Percentiles rank a stretch among this genome's conserved stretches.
Conservation (phyloP, 306 rosid genomes). For the Senna tora region DNA sequence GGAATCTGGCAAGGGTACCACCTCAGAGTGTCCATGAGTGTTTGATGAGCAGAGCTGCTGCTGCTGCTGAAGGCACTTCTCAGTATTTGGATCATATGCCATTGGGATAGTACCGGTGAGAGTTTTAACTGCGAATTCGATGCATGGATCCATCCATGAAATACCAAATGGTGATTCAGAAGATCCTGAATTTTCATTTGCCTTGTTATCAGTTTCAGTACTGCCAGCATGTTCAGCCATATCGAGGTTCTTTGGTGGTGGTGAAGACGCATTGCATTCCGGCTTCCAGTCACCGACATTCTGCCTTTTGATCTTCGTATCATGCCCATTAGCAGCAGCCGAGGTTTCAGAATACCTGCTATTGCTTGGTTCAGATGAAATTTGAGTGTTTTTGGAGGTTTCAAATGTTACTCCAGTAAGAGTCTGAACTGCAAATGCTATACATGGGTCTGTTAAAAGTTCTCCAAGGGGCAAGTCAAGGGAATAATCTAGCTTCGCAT, state of each 20-base stretch:
- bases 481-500: slow-evolving; percentile 42
- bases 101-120: slow-evolving; percentile 67
- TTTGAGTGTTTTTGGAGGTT: slow-evolving; percentile 39
- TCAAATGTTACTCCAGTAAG: slow-evolving; percentile 65
- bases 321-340: slow-evolving; percentile 34
- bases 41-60: slow-evolving; percentile 52
- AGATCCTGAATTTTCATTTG: slow-evolving; percentile 44
- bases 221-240: slow-evolving; percentile 27
- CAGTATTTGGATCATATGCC: slow-evolving; percentile 50
- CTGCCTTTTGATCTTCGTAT: slow-evolving; percentile 28
- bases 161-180: slow-evolving; percentile 42
- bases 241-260: slow-evolving; percentile 27
- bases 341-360: slow-evolving; percentile 36
- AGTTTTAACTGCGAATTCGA: slow-evolving; percentile 78
- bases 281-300: slow-evolving; percentile 13
- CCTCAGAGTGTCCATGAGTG: slow-evolving; percentile 36
- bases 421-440: slow-evolving; percentile 87
- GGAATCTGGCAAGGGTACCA: slow-evolving; percentile 40
- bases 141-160: slow-evolving; percentile 78
- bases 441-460: slow-evolving; percentile 82
- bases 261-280: slow-evolving; percentile 28
- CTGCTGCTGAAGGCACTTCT: slow-evolving; percentile 55
- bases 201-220: slow-evolving; percentile 29
- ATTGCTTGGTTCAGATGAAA: slow-evolving; percentile 26
- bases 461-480: slow-evolving; percentile 57